Evolutionary conservation across 1,284 basidiomycete species (phyloP).

Genomic region (Cerrena zonata): DNA sequence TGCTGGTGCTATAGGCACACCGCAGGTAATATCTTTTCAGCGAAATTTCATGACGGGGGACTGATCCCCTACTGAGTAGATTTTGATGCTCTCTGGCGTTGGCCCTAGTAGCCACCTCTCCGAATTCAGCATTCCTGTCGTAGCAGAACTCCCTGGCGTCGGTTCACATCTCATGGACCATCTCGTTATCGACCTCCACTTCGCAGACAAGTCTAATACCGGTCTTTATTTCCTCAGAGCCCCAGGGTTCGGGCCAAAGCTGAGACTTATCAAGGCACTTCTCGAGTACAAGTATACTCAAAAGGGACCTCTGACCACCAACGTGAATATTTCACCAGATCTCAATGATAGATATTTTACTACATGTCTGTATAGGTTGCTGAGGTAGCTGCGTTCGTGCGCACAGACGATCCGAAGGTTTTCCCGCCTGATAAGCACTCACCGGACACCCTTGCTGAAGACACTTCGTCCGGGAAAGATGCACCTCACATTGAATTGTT

Average conservation of each 20-base stretch:
- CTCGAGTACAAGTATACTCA: conserved; percentile 39
- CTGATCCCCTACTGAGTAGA: conserved; percentile 4
- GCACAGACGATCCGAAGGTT: conserved; percentile 46
- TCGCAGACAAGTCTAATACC: conserved; percentile 44
- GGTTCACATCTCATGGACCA: conserved; percentile 60
- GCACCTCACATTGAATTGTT: conserved; percentile 65
- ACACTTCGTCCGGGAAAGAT: conserved; percentile 47
- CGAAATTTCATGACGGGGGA: not conserved
- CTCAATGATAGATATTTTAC: not conserved
- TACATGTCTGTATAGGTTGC: conserved; percentile 36
- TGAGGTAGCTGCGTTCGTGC: conserved; percentile 54
- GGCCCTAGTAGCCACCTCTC: conserved; percentile 32
- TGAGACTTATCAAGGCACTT: conserved; percentile 32
- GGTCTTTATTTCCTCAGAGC: conserved; percentile 39
- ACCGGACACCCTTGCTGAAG: conserved; percentile 34
- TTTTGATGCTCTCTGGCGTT: conserved; percentile 10
- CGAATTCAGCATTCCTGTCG: conserved; percentile 30
- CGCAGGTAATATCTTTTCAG: conserved; percentile 37
- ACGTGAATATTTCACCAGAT: conserved; percentile 35
- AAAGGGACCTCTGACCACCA: conserved; percentile 46
- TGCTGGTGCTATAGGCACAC: conserved; percentile 58
- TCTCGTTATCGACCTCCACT: conserved; percentile 40
- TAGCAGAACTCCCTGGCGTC: conserved; percentile 52
- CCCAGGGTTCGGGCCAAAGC: conserved; percentile 26
- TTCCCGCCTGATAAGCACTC: conserved; percentile 40